Base-by-base conservation (phyloP, 345 rosid species). In the Sisymbrium irio region DNA sequence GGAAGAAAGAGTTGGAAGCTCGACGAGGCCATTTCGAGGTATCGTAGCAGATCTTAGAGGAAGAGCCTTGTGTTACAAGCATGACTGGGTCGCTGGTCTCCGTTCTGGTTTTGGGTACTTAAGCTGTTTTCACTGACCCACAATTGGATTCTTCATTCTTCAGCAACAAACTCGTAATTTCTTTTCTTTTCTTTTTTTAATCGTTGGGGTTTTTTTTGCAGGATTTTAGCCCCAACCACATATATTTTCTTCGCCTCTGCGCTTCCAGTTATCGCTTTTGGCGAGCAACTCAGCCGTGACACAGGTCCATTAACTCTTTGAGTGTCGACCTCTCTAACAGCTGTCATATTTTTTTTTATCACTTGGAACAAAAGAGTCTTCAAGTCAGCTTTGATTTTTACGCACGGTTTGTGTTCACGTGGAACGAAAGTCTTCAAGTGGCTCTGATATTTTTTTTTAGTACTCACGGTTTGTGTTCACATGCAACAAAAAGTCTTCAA, bases 231-330 rank as follows among this genome's bases (percentile, higher is more conserved):
- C 19, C 96, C 97, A 1, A 89, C 96, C 0, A 81, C 93, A 13
- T 92, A 89, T 61, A 88, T 86, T 7, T 89, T 86, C 75, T 92
- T 89, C 40, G 96, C 97, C 7, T 92, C 96, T 59, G 90, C 94
- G 3, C 84, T 92, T 69, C 97, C 94, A 5, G 97, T 92, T 35
- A 82, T 92, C 3, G 93, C 96, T 11, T 92, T 92, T 12, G 97
- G 97, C 1, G 96, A 92, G 77, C 97, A 89, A 63, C 83, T 92
- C 6, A 85, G 87, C 63, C 80, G 92, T 60, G 87, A 30, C 33
- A 30, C 33, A 30, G 36, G 36, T 37, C 13, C 10, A 3, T 37
- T 30, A n/a, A n/a, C n/a, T 30, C 6, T 30, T 30, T 30, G 33
- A 30, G 33, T 30, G 33, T 30, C 33, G 6, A 6, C 33, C 33